Base-by-base conservation (phyloP, 192 early-diverging fungal species). In the Backusella australiensis region DNA sequence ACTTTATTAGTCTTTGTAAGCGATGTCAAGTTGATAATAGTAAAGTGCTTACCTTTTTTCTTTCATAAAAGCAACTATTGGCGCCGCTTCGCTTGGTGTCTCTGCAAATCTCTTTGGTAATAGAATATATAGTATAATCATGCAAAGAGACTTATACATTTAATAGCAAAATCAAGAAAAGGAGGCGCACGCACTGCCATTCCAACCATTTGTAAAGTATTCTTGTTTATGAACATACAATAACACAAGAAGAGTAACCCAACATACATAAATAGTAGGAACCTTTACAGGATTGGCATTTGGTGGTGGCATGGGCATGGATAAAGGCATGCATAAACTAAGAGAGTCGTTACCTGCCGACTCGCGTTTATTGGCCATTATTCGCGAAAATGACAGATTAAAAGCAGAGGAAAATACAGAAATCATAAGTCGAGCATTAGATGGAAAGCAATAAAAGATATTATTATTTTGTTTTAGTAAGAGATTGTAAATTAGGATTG, bases 311-410 rank as follows among this genome's bases (percentile, higher is more conserved):
- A 65, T 75, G 41, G 74, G 74, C n/a, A 75, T 67, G 74, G 39
- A 75, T 65, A 75, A 41, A 32, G 74, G 74, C 17, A 75, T 75
- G 74, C 74, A 75, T 21, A 75, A 63, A 52, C 63, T 75, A 32
- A 65, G 42, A 6, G 38, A 63, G 21, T 34, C 63, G 3, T 41
- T 75, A n/a, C 63, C 74, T 29, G n/a, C 34, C 44, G 74, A 75
- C 44, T 75, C 74, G 12, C 59, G 32, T 17, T 65, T 75, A 65
- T 46, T 75, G 63, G 15, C 36, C 32, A 63, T 75, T n/a, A 75
- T 75, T 26, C 65, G 32, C 5, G 21, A 67, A 29, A 63, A 75
- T 15, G 65, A 75, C 19, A 23, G 68, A 15, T n/a, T 75, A 38
- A 66, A 66, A 21, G 11, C 17, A 49, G 42, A 46, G 26, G 70